A percentile compares a stretch with the other conserved stretches of the same genome.
Conservation (phyloP, 176 grass and related monocot genomes). For the Avena eriantha region DNA sequence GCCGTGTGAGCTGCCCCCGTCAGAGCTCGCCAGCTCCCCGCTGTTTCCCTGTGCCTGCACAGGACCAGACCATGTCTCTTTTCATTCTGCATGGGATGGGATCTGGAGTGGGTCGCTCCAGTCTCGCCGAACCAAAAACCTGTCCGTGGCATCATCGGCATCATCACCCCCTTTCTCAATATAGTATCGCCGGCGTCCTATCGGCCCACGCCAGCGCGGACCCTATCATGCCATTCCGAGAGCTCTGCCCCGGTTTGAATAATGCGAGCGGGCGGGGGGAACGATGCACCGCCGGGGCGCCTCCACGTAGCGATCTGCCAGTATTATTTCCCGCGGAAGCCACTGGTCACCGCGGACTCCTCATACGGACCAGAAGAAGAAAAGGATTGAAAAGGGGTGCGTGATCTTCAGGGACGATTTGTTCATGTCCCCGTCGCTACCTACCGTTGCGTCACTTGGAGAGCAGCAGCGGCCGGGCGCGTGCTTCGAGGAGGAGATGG, state of each 20-base stretch:
- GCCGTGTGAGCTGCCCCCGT: not conserved
- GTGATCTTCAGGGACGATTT: not conserved
- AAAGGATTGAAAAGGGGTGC: not conserved
- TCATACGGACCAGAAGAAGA: no score
- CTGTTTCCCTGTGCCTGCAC: not conserved
- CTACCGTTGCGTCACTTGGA: conserved; percentile 32
- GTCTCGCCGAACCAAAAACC: not conserved
- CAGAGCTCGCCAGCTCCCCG: not conserved
- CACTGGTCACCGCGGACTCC: not conserved
- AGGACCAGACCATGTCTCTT: not conserved
- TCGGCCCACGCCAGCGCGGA: conserved; percentile 21
- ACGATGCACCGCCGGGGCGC: not conserved
- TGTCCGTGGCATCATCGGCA: not conserved
- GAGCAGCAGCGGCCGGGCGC: not conserved
- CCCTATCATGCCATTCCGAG: conserved; percentile 29
- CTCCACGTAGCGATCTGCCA: conserved; percentile 38
- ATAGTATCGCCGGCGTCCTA: conserved; percentile 3
- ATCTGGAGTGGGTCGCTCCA: not conserved
- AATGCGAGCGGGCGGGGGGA: not conserved
- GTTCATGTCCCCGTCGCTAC: conserved; percentile 34
- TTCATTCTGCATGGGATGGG: not conserved
- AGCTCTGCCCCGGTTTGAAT: conserved; percentile 36
- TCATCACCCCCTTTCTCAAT: not conserved
- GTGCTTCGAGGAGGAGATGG: no score
- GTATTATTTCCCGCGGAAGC: not conserved